These are phyloP conservation scores for Podosphaera fusca DNA, from an alignment of 2,329 filamentous ascomycete genomes.

Conservation along the genomic window DNA sequence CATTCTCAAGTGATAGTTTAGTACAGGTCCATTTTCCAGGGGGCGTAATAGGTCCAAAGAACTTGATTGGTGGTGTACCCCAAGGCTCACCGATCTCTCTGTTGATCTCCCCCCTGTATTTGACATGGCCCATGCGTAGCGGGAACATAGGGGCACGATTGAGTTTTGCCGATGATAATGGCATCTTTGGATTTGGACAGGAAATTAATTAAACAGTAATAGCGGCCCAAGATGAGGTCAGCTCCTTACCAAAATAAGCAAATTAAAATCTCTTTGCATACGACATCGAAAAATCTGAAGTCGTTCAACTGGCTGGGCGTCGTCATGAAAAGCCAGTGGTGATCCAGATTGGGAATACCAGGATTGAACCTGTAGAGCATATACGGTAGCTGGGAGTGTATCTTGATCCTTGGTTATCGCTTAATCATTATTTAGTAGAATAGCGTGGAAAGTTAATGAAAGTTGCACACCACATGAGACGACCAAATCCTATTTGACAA, in stretches of 20 bases:
- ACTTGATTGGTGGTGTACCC: not conserved
- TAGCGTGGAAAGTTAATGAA: no score
- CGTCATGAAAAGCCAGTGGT: no score
- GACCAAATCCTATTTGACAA: not conserved
- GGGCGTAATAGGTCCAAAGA: not conserved
- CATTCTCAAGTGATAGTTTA: not conserved
- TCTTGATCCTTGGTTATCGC: no score
- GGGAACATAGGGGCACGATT: not conserved
- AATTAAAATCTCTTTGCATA: not conserved
- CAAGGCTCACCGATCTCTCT: not conserved
- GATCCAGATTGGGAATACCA: not conserved
- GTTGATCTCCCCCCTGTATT: not conserved
- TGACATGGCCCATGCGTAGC: not conserved
- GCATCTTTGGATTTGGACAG: not conserved
- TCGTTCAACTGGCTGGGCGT: no score
- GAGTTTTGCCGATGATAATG: not conserved
- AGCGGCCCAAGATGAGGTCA: not conserved
- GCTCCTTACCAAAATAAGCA: not conserved
- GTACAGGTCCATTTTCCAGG: not conserved
- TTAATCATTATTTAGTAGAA: not conserved
- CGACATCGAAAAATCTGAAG: no score
- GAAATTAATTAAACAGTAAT: not conserved
- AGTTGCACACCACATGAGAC: not conserved
- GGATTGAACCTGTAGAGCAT: not conserved
- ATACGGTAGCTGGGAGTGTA: no score